phyloP scores from a whole-genome alignment of 2,329 filamentous ascomycete species.

The Neocatenulostroma microsporum region DNA sequence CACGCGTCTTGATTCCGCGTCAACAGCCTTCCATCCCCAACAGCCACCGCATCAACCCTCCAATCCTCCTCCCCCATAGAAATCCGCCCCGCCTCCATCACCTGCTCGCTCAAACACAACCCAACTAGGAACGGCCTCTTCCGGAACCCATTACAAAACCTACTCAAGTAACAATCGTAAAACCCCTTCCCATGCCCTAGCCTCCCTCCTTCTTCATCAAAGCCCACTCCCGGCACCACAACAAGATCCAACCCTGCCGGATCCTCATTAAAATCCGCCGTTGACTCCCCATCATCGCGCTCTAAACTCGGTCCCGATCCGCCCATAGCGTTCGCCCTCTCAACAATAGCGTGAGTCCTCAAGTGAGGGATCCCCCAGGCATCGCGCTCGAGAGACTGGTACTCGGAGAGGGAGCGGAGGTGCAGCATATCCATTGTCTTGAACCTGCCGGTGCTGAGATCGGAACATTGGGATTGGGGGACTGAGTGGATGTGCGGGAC shows the following conservation, averaged over 20 bases:
- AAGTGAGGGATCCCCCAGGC: constrained; percentile 94
- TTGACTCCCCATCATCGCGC: constrained; percentile 24
- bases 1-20: too few species aligned
- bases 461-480: background rate
- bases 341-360: constrained; percentile 53
- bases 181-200: constrained; percentile 94
- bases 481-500: constrained; percentile 64
- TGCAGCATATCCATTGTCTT: constrained; percentile 94
- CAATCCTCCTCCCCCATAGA: constrained; percentile 72
- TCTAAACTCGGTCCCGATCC: constrained; percentile 44
- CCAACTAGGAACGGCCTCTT: constrained; percentile 62
- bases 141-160: constrained; percentile 47
- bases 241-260: constrained; percentile 65
- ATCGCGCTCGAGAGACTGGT: constrained; percentile 66
- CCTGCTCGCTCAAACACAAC: constrained; percentile 77
- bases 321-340: constrained; percentile 66
- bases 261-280: constrained; percentile 16
- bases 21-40: constrained; percentile 25
- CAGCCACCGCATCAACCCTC: constrained; percentile 58
- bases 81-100: constrained; percentile 59
- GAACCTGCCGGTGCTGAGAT: constrained; percentile 35
- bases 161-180: constrained; percentile 86
- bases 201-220: constrained; percentile 66
- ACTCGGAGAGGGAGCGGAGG: constrained; percentile 65
- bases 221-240: constrained; percentile 86